Conservation (phyloP, 106 monocot genomes). For the Apostasia ramifera region DNA sequence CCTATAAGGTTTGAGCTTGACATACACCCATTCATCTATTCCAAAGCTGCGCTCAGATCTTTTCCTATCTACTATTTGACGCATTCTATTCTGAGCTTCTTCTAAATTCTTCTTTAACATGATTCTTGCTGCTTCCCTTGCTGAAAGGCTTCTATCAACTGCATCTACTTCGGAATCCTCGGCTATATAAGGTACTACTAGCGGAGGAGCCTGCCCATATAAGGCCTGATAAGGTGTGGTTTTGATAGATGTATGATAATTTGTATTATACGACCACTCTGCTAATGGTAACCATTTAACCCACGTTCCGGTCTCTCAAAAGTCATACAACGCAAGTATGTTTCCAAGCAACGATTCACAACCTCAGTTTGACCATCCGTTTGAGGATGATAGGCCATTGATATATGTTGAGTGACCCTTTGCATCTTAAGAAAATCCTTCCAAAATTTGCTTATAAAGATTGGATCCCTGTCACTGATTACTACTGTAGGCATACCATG, state of each 20-base stretch:
- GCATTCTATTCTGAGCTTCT: too few relatives aligned
- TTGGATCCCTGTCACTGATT: not conserved
- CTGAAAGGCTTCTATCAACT: not conserved
- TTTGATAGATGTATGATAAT: not conserved
- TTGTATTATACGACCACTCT: not conserved
- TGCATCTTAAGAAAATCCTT: not conserved
- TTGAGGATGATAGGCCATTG: not conserved
- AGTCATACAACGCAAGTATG: not conserved
- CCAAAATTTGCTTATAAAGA: not conserved
- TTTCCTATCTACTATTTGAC: too few relatives aligned
- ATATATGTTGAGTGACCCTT: not conserved
- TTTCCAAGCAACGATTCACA: not conserved
- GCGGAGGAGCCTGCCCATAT: not conserved
- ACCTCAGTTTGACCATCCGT: not conserved
- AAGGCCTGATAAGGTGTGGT: not conserved
- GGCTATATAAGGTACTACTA: not conserved
- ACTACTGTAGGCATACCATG: not conserved
- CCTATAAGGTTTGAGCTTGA: not conserved
- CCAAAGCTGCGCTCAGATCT: too few relatives aligned
- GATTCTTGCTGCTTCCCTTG: too few relatives aligned
- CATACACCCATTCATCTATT: not conserved
- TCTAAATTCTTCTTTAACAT: too few relatives aligned
- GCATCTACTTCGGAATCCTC: not conserved
- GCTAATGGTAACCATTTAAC: not conserved
- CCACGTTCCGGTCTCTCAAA: not conserved